Evolutionary conservation across 2,329 filamentous ascomycete genomes (phyloP), one percentile per base, ranked within the genome.

Genomic region (Dothideomycetidae sp.): DNA sequence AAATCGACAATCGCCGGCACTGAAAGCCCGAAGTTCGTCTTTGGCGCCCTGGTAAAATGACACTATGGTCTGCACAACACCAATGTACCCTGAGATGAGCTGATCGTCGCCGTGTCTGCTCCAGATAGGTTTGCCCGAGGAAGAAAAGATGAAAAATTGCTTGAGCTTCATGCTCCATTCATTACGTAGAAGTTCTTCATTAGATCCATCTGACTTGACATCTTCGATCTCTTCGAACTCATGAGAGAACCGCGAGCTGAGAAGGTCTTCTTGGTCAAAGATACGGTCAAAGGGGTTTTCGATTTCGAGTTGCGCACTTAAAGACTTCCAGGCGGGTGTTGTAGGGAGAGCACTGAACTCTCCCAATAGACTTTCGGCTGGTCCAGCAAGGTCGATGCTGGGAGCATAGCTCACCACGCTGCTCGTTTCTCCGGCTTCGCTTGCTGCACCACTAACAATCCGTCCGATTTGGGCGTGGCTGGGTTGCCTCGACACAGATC

Each of bases 91-190:
- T 50, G 92, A 93, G 53, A 96, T 84, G 30, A 96, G 65, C 38
- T 79, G 76, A 46, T 93, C 71, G 48, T 94, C 84, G 29, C 92
- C 90, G 54, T 98, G 88, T 33, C 92, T 74, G 52, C 85, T 96
- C 68, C 88, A 98, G 33, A 98, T 92, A 9, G 90, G 92, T 56
- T 98, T 98, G 13, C 90, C 90, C 7, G 92, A 88, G 10, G 85
- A 88, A 2, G 90, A 96, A 1, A 98, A 66, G 50, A 98, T 93
- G 60, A 98, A 75, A 57, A 93, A 98, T 59, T 98, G 90, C 59
- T 98, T 98, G 44, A 86, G 68, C 62, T 96, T 96, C 26, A 80
- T 74, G 54, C 85, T 90, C 86, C 86, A 98, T 45, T 76, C 67
- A 11, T 65, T 62, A 29, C 93, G 65, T 16, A 83, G 48, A 14